A percentile compares a stretch with the other conserved stretches of the same genome.
Evolutionary conservation across 1,284 basidiomycete species (phyloP).

Genomic region (Phenoliferia sp.): DNA sequence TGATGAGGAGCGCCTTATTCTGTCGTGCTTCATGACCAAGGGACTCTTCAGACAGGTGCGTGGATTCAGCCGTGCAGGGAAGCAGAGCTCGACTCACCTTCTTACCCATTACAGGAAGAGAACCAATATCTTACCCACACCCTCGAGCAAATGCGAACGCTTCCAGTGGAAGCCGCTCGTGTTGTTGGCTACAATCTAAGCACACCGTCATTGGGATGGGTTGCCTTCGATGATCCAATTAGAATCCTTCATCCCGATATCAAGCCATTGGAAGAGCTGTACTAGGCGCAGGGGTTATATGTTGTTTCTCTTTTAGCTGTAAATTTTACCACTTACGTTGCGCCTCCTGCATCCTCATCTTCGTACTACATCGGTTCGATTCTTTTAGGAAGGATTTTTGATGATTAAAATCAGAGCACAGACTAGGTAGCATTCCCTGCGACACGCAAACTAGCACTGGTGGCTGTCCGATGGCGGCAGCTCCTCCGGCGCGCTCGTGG

Average conservation of each 20-base stretch:
- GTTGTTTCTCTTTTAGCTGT: too few species aligned
- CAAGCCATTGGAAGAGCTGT: background rate
- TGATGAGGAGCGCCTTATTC: constrained; percentile 1
- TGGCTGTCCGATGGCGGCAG: too few species aligned
- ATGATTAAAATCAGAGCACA: too few species aligned
- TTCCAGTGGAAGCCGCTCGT: background rate
- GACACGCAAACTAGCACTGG: too few species aligned
- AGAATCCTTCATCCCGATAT: background rate
- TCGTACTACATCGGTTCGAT: too few species aligned
- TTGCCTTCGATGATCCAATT: background rate
- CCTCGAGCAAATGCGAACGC: background rate
- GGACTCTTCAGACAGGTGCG: background rate
- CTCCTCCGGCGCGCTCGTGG: too few species aligned
- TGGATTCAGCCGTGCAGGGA: background rate
- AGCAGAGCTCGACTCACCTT: background rate
- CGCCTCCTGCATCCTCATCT: too few species aligned
- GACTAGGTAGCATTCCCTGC: too few species aligned
- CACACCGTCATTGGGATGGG: background rate
- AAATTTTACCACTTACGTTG: too few species aligned
- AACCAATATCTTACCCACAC: background rate
- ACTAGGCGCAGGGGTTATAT: too few species aligned
- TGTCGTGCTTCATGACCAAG: background rate
- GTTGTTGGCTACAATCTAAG: background rate
- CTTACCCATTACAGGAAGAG: background rate
- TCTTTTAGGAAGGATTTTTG: too few species aligned